Conservation (phyloP, 495 filamentous ascomycete species). For the Penicillium parvum region DNA sequence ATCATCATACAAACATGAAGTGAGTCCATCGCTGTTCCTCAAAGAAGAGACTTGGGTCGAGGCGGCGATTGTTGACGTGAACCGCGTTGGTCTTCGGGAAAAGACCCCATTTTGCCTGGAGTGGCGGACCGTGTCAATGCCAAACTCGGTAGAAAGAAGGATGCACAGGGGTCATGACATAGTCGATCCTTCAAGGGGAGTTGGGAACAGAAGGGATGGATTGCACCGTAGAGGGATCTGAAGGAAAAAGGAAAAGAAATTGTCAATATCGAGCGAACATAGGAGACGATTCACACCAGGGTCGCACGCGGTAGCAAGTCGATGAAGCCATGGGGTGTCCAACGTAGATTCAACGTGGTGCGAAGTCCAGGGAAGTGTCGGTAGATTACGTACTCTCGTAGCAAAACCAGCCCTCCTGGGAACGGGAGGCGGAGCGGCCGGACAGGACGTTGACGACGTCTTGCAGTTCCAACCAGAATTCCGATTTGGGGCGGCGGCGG, state of each 20-base stretch:
- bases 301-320: not conserved
- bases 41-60: no score
- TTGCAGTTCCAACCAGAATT: conserved; percentile 82
- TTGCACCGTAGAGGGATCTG: conserved; percentile 20
- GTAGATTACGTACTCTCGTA: conserved; percentile 33
- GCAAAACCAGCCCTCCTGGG: conserved; percentile 23
- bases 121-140: not conserved
- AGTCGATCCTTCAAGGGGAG: conserved; percentile 16
- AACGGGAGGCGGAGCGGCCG: conserved; percentile 51
- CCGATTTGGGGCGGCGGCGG: conserved; percentile 75
- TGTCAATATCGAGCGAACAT: conserved; percentile 15
- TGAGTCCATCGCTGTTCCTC: conserved; percentile 11
- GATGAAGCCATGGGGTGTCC: not conserved
- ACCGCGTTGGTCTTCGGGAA: conserved; percentile 1
- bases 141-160: conserved; percentile 1
- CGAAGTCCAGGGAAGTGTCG: conserved; percentile 9
- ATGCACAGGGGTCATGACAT: conserved; percentile 1
- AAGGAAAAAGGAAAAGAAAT: conserved; percentile 1
- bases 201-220: conserved; percentile 20
- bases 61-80: not conserved
- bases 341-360: not conserved
- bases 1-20: conserved; percentile 28
- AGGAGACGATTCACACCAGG: not conserved
- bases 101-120: not conserved
- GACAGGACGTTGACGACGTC: conserved; percentile 78